Base-by-base conservation (phyloP, 202 grass and related monocot species). In the Eragrostis tef region DNA sequence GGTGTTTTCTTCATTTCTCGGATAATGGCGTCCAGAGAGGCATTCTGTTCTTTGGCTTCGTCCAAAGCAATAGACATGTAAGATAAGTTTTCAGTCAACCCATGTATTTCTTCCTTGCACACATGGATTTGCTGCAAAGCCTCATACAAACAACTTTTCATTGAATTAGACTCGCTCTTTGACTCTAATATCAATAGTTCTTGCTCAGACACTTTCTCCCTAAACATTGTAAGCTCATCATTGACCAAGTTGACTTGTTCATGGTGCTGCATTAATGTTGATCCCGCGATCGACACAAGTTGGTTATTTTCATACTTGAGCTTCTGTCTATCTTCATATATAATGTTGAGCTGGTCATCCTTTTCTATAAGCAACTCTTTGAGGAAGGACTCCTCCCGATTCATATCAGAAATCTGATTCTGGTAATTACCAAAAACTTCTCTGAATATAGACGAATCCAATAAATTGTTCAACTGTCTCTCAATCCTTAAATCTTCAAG, bases 261-360 rank as follows among this genome's bases (percentile, higher is more conserved):
- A 48, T 91, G 91, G 51, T 95, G 90, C 50, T 87, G 81, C 52
- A 88, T 73, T 48, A 95, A 70, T 71, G 83, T 86, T 9, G 92
- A 98, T 39, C 67, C 67, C 53, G 72, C 85, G 34, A 90, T 88
- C 57, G 80, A 74, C 41, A 79, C 65, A n/a, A 98, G 85, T 66
- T 87, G 89, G 49, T 88, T 78, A 62, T 90, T 91, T 87, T 94
- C 85, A 45, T 84, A 82, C 79, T 95, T 91, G 29, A 98, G 76
- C 53, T 90, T 94, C 67, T 87, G 76, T 36, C 87, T 91, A 21
- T 95, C 85, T 75, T 88, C 77, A 52, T 89, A 79, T 76, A 81
- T 70, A 57, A 41, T 59, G 45, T 3, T 79, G 10, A 90, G 42
- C 45, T 68, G 73, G 54, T 93, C 89, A 75, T 92, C 86, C 67